phyloP scores from a whole-genome alignment of 257 asterid genomes.

The Gentiana dahurica region DNA sequence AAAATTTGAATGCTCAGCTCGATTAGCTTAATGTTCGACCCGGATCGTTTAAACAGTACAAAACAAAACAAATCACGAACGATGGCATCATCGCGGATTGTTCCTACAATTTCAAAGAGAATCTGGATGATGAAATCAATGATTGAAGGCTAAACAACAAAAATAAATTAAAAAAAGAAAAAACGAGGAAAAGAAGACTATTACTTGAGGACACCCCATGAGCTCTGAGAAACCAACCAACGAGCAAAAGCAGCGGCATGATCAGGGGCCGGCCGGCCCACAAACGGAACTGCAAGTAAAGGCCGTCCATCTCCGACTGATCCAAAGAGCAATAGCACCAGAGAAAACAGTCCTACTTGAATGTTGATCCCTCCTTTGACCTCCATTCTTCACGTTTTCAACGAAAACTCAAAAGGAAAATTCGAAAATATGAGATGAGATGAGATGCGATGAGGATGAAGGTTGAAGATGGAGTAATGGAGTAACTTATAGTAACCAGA shows the following conservation, averaged over 20 bases:
- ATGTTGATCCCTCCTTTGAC: neutral
- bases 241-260: slow-evolving; percentile 70
- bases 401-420: neutral
- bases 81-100: no score
- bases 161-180: no score
- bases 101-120: no score
- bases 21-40: no score
- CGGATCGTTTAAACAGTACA: no score
- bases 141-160: no score
- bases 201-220: slow-evolving; percentile 35
- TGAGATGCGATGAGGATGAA: neutral
- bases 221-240: slow-evolving; percentile 74
- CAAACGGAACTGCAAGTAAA: slow-evolving; percentile 15
- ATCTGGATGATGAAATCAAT: no score
- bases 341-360: neutral
- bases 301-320: slow-evolving; percentile 40
- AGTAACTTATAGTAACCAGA: neutral
- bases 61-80: no score
- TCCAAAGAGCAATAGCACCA: slow-evolving; percentile 18
- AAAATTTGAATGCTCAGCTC: no score
- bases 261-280: slow-evolving; percentile 43
- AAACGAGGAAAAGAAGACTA: neutral
- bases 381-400: neutral
- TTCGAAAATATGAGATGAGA: neutral
- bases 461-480: no score